Conservation (phyloP, 331 rosid species). For the Quercus phellos region DNA sequence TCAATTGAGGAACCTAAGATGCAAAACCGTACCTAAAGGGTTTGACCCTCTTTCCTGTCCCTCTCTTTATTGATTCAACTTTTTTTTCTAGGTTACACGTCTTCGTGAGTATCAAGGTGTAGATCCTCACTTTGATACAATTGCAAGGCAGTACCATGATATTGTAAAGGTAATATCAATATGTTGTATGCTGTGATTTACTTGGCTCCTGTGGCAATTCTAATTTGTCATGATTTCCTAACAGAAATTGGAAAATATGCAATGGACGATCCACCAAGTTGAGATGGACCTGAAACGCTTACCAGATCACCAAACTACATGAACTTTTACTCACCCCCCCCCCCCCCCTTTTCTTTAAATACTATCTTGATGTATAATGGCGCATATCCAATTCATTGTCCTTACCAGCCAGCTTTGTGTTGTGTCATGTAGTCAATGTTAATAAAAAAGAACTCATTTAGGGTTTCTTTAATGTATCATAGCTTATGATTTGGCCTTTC, state of each 20-base stretch:
- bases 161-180: constrained; percentile 51
- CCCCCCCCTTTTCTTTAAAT: neutral
- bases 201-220: neutral
- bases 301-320: constrained; percentile 48
- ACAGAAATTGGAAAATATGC: constrained; percentile 87
- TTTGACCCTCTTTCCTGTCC: neutral
- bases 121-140: constrained; percentile 78
- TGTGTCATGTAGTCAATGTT: neutral
- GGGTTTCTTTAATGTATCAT: neutral
- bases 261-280: constrained; percentile 92
- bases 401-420: neutral
- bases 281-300: constrained; percentile 75
- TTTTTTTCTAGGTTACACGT: constrained; percentile 60
- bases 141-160: constrained; percentile 78
- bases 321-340: neutral
- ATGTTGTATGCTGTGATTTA: neutral
- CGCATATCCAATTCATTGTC: neutral
- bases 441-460: no score
- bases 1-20: no score
- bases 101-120: constrained; percentile 84
- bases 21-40: no score
- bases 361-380: neutral
- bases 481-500: no score
- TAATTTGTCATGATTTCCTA: constrained; percentile 4
- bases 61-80: neutral